Base-by-base conservation (phyloP, 1,284 basidiomycete species). In the Lignosus rhinocerotis region DNA sequence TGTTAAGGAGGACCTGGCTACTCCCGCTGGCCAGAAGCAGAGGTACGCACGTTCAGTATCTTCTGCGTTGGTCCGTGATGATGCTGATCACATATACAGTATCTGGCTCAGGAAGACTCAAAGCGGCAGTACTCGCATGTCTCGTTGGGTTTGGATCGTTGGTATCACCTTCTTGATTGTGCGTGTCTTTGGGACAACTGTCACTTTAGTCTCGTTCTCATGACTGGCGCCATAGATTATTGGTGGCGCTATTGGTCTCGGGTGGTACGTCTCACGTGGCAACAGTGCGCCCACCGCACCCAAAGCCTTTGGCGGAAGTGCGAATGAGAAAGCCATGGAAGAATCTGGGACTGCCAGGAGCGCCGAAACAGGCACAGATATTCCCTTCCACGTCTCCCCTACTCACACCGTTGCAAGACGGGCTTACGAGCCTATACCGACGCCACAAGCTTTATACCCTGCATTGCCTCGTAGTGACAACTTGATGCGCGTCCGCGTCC, bases 71-170 rank as follows among this genome's bases (percentile, higher is more conserved):
- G 19, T 17, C 19, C 58, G 53, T 58, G 53, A 56, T 57, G n/a
- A 63, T 47, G 50, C 33, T 58, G 33, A 16, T 36, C 50, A 19
- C n/a, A 4, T 30, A 16, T 16, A 51, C 62, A 88, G 87, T 65
- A 72, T 78, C 12, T 92, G 90, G 90, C 76, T 92, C 44, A 73
- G 71, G 55, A 84, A 89, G 70, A 87, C 85, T 0, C 80, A 82
- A 63, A 76, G 63, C 60, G 81, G 85, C 14, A 72, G 73, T 0
- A 78, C 73, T 30, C 76, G 80, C 33, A 69, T 88, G 61, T 83
- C 82, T 7, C 79, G 84, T 44, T 88, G 84, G 83, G 82, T 92
- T 1, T 90, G 87, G 86, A 60, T 90, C 49, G 67, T 85, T 46
- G 88, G 84, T 21, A 62, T 90, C 17, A 21, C 84, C 43, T 66